phyloP scores from a whole-genome alignment of 345 rosid species.

The Carallia brachiata region DNA sequence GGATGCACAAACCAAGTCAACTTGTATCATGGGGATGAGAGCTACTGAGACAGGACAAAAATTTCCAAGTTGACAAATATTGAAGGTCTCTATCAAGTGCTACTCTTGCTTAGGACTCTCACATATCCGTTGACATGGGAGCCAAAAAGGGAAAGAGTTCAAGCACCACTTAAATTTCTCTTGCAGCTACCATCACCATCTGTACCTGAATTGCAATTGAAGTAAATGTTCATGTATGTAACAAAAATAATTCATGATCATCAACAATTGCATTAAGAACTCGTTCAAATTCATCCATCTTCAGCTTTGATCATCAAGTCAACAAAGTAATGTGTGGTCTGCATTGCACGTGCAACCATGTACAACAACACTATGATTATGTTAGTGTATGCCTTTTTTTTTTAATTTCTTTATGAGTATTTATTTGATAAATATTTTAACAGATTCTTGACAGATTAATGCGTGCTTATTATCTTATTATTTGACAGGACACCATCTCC shows the following conservation, averaged over 20 bases:
- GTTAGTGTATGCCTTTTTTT: too few species aligned
- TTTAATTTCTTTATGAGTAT: too few species aligned
- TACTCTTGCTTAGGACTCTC: not conserved
- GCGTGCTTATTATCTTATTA: conserved; percentile 2
- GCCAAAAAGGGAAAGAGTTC: not conserved
- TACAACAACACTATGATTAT: conserved; percentile 17
- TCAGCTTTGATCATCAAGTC: conserved; percentile 28
- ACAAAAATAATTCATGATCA: conserved; percentile 17
- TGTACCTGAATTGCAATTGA: conserved; percentile 5
- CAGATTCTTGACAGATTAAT: not conserved
- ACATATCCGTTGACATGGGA: not conserved
- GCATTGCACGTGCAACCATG: conserved; percentile 49
- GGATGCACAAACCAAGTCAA: not conserved
- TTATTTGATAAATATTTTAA: too few species aligned
- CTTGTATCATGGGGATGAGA: not conserved
- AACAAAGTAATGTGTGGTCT: conserved; percentile 26
- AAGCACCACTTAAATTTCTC: conserved; percentile 3
- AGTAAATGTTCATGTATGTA: conserved; percentile 13
- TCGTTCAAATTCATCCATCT: not conserved
- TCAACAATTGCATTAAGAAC: conserved; percentile 6
- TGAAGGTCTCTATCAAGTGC: conserved; percentile 3
- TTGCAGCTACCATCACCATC: conserved; percentile 1
- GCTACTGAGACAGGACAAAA: conserved; percentile 1
- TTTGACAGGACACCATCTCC: conserved; percentile 11
- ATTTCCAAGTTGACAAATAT: conserved; percentile 1